Evolutionary conservation across 2,329 filamentous ascomycete species (phyloP).

Genomic region (Aspergillus japonicus): DNA sequence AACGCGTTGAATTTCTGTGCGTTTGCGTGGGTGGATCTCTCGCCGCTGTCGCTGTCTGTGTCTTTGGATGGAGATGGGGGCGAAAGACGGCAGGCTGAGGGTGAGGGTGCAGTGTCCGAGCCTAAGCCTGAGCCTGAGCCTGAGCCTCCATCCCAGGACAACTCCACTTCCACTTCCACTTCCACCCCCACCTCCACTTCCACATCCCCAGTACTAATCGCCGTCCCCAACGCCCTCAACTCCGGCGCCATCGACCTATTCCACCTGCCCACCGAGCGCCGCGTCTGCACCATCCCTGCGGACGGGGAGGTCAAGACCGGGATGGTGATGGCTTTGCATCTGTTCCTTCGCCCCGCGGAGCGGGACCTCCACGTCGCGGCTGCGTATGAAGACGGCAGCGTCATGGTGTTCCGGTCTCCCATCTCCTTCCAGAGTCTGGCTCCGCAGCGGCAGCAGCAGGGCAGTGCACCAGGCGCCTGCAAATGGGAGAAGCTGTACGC

Average conservation of each 20-base stretch:
- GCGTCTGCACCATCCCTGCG: slow-evolving; percentile 60
- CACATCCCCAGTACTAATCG: slow-evolving; percentile 57
- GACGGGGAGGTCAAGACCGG: slow-evolving; percentile 48
- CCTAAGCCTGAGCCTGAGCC: no score
- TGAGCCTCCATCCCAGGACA: neutral
- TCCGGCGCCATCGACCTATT: slow-evolving; percentile 82
- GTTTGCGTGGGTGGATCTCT: slow-evolving; percentile 31
- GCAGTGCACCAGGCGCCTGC: slow-evolving; percentile 23
- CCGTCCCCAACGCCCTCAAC: slow-evolving; percentile 74
- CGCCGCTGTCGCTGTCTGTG: neutral
- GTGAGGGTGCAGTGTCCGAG: no score
- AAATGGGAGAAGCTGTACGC: slow-evolving; percentile 61
- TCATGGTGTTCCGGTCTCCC: slow-evolving; percentile 61
- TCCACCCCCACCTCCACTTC: neutral
- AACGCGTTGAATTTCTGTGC: slow-evolving; percentile 96
- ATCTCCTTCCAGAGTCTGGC: neutral
- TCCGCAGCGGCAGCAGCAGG: slow-evolving; percentile 33
- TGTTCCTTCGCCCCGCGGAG: slow-evolving; percentile 51
- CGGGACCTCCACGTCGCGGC: slow-evolving; percentile 52
- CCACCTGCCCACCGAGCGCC: slow-evolving; percentile 70
- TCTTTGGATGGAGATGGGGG: no score
- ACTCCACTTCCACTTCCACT: neutral
- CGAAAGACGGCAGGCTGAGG: neutral
- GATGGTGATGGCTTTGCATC: slow-evolving; percentile 83
- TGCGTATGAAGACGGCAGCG: slow-evolving; percentile 83